Evolutionary conservation across 192 early-diverging fungal genomes (phyloP), one percentile per base, ranked within the genome.

Genomic region (Coemansia guatemalensis): DNA sequence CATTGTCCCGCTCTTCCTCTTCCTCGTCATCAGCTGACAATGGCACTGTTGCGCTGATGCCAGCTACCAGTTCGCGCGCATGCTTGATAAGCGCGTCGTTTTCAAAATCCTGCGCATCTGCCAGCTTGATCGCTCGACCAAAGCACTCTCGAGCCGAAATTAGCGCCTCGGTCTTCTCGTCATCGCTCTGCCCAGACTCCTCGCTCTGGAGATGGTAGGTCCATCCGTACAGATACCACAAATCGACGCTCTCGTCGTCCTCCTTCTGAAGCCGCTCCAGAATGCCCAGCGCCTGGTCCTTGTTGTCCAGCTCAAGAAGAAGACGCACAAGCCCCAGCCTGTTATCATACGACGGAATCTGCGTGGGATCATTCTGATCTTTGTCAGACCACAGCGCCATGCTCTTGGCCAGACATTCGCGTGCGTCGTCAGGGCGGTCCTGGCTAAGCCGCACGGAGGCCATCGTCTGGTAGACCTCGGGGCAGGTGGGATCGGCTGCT

Each of bases 181-280:
- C 70, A 70, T 26, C 20, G 21, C 48, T 30, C 74, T 87, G 85
- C 6, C 86, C 81, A 14, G 74, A 63, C 44, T 93, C 89, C 24
- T 94, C 94, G 69, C 92, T 90, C 53, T 87, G 86, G 82, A 88
- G 83, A 61, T 91, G 92, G 64, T 96, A 95, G 41, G 89, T 88
- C 92, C 92, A 99, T 35, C 95, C 93, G 82, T 89, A 96, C 54
- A 99, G 85, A 75, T 99, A 99, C 92, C 94, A 97, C 32, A 87
- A 68, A 71, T 99, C 95, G 6, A 93, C 86, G 32, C 86, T 89
- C 68, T 96, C 88, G 73, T 99, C 97, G 79, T 97, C 89, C 67
- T 99, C 95, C 59, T 89, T 85, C 72, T 92, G 88, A 60, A 91
- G 78, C 21, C 85, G 84, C 65, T 93, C 89, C 47, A 99, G 72